Evolutionary conservation across 768 basidiomycete genomes (phyloP).

Genomic region (Tylopilus felleus): DNA sequence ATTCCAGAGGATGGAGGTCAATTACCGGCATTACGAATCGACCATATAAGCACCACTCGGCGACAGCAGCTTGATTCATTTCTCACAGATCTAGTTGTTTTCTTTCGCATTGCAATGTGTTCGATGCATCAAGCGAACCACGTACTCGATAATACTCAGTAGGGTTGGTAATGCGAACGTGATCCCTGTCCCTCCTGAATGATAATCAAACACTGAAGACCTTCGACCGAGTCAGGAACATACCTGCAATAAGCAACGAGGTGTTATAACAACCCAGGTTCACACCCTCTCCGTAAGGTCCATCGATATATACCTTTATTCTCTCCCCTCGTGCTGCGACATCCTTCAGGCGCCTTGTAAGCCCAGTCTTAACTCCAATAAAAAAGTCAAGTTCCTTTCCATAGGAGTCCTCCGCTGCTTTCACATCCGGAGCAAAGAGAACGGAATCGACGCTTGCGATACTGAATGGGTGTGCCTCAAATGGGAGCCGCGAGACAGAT

Average conservation of each 20-base stretch:
- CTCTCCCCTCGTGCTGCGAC: slow-evolving; percentile 27
- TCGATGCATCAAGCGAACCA: not conserved
- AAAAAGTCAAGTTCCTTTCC: slow-evolving; percentile 49
- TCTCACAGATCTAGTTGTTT: slow-evolving; percentile 8
- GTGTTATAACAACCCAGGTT: slow-evolving; percentile 39
- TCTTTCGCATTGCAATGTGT: not conserved
- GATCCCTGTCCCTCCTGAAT: slow-evolving; percentile 47
- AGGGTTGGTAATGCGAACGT: slow-evolving; percentile 46
- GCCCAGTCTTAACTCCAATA: slow-evolving; percentile 52
- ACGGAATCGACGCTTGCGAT: slow-evolving; percentile 40
- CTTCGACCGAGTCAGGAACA: not conserved
- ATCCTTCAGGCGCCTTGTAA: slow-evolving; percentile 46
- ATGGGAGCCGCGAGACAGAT: slow-evolving; percentile 38
- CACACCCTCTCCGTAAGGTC: slow-evolving; percentile 25
- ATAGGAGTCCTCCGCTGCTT: not conserved
- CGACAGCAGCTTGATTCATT: slow-evolving; percentile 25
- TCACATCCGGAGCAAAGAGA: slow-evolving; percentile 9
- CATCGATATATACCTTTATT: slow-evolving; percentile 51
- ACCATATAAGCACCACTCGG: slow-evolving; percentile 42
- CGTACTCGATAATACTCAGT: slow-evolving; percentile 41
- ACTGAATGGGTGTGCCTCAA: slow-evolving; percentile 58
- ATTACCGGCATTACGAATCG: slow-evolving; percentile 38
- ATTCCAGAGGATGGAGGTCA: not conserved
- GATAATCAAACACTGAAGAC: not conserved
- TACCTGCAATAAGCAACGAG: slow-evolving; percentile 48